Conservation (phyloP, 176 grass and related monocot genomes). For the Stipa capillata region DNA sequence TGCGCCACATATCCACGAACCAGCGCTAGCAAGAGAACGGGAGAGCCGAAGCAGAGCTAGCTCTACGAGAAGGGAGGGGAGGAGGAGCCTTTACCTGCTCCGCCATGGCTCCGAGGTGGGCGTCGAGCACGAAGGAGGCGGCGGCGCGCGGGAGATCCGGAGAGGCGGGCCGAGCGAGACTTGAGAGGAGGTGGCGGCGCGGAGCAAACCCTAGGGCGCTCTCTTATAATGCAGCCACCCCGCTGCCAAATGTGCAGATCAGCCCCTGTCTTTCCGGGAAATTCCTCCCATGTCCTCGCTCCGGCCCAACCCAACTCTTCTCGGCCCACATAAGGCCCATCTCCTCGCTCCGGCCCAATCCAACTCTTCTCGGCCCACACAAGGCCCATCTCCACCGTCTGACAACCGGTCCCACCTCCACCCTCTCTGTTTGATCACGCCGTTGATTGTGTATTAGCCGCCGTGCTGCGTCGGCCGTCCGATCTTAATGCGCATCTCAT, state of each 20-base stretch:
- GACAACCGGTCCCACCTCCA: background rate
- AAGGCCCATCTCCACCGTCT: background rate
- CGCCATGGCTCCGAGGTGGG: constrained; percentile 50
- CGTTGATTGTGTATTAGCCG: background rate
- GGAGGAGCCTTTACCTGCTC: constrained; percentile 47
- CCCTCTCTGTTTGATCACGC: background rate
- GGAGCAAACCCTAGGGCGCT: constrained; percentile 31
- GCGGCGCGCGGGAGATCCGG: constrained; percentile 5
- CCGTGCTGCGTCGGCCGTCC: background rate
- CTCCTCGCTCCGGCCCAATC: background rate
- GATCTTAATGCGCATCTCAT: background rate
- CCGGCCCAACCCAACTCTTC: background rate
- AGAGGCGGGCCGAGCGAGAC: background rate
- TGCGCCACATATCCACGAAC: background rate
- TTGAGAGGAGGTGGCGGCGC: constrained; percentile 12
- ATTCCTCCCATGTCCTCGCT: background rate
- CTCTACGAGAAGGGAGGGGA: background rate
- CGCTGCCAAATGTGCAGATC: background rate
- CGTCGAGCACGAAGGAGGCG: background rate
- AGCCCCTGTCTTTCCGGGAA: background rate
- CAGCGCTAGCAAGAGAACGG: background rate
- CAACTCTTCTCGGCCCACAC: accelerated
- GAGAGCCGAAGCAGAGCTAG: background rate
- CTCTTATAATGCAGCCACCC: constrained; percentile 1
- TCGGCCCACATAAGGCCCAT: background rate